Conservation (phyloP, 805 yeast species). For the Kodamaea nitidulidarum region DNA sequence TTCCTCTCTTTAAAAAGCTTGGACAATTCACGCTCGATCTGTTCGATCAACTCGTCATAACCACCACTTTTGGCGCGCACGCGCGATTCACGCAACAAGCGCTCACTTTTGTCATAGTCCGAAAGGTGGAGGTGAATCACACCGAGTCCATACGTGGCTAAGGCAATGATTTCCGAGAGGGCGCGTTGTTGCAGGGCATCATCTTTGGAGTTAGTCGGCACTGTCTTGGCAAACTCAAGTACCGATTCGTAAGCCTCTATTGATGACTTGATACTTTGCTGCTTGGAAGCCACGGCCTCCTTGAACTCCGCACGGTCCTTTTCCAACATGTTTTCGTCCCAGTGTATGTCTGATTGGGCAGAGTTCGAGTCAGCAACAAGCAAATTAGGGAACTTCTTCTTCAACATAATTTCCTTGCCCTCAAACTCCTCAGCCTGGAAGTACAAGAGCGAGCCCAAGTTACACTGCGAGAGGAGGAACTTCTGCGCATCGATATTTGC, state of each 20-base stretch:
- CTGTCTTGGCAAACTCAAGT: conserved; percentile 26
- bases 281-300: conserved; percentile 15
- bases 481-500: conserved; percentile 67
- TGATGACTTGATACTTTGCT: conserved; percentile 27
- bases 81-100: conserved; percentile 63
- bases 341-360: conserved; percentile 10
- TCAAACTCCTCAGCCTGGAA: conserved; percentile 64
- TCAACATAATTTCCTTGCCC: conserved; percentile 36
- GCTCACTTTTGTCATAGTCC: conserved; percentile 53
- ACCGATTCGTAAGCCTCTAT: conserved; percentile 35
- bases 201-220: neutral
- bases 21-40: conserved; percentile 62
- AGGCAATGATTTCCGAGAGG: conserved; percentile 49
- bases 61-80: conserved; percentile 65
- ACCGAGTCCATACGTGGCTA: conserved; percentile 83
- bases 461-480: conserved; percentile 60
- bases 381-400: conserved; percentile 5
- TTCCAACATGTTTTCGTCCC: conserved; percentile 14
- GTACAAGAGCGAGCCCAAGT: conserved; percentile 65
- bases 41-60: conserved; percentile 55
- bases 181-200: conserved; percentile 1
- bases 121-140: conserved; percentile 65
- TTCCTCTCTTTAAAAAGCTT: conserved; percentile 44
- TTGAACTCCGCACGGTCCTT: conserved; percentile 24
- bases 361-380: neutral